Percentiles rank a stretch among this genome's conserved stretches.
These are phyloP conservation scores for Claviceps humidiphila DNA, from an alignment of 2,329 filamentous ascomycete genomes.

Conservation along the genomic window DNA sequence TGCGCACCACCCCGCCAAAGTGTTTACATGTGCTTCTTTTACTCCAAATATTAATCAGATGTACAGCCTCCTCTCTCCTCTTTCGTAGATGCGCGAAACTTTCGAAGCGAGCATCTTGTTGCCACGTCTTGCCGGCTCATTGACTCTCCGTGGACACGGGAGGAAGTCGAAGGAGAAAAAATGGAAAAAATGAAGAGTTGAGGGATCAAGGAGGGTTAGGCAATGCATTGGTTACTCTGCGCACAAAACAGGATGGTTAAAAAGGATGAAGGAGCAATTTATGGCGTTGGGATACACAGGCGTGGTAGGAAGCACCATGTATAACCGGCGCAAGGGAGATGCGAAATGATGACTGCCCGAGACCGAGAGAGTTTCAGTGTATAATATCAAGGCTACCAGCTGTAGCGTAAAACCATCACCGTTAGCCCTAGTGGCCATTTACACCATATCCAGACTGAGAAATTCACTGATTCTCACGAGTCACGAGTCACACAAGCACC, in stretches of 20 bases:
- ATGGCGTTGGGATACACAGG: neutral
- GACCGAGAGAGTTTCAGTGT: neutral
- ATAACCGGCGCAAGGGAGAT: neutral
- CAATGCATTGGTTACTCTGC: neutral
- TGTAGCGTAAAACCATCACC: neutral
- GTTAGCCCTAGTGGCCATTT: no score
- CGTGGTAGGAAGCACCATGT: neutral
- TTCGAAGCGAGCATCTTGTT: neutral
- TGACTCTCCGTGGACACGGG: neutral
- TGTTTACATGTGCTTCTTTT: neutral
- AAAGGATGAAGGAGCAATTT: neutral
- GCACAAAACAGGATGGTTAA: neutral
- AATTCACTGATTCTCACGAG: no score
- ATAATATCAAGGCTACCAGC: neutral
- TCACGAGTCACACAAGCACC: no score
- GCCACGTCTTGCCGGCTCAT: neutral
- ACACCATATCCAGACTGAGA: no score
- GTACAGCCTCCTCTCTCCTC: conserved; percentile 47
- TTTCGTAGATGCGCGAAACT: conserved; percentile 33
- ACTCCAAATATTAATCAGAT: conserved; percentile 11
- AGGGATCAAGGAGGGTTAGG: neutral
- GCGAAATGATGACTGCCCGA: neutral
- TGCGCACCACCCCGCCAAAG: conserved; percentile 7
- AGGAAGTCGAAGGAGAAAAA: neutral
- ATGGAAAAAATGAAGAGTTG: neutral